Base-by-base conservation (phyloP, 495 filamentous ascomycete genomes). In the Mytilinidion resinicola region DNA sequence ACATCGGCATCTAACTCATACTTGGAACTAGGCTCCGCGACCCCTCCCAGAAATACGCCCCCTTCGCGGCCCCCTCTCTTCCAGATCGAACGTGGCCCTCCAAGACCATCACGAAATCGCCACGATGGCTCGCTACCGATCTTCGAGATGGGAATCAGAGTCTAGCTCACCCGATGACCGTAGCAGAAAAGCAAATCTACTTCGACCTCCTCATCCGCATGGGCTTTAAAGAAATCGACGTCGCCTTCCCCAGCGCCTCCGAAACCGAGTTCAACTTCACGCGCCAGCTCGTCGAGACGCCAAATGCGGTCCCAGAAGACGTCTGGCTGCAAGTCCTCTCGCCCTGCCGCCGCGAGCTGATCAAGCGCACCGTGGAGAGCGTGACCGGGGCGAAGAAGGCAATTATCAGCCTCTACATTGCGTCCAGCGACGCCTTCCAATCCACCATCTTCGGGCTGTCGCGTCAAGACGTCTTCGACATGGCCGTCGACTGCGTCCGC, bases 221-320 rank as follows among this genome's bases (percentile, higher is more conserved):
- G 49, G 93, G 93, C 60, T 97, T 96, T 78, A 97, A 96, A 73
- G 93, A 98, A 73, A 96, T 98, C 64, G 93, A 98, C 72, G 86
- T 96, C 10, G 95, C 91, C 0, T 97, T 96, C 74, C 93, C 93
- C 34, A 93, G 91, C 5, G 88, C 92, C 17, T 95, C 89, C 25
- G 85, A 95, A 72, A 95, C 85, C 64, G 93, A 97, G 69, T 96
- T 90, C 77, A 90, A 96, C 73, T 97, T 96, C 72, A 96, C 91
- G 34, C 83, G 88, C 50, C 83, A 86, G 58, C 76, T 97, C 41
- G 83, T 98, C 53, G 86, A 93, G 65, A 95, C 91, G 12, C 89
- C 91, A 5, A 90, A 88, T 30, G 80, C 82, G 4, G 84, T 91
- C 9, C 93, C 93, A 34, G 89, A 92, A 63, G 91, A 97, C 76